phyloP scores from a whole-genome alignment of 805 yeast genomes.

The Cyberlindnera mycetangii region DNA sequence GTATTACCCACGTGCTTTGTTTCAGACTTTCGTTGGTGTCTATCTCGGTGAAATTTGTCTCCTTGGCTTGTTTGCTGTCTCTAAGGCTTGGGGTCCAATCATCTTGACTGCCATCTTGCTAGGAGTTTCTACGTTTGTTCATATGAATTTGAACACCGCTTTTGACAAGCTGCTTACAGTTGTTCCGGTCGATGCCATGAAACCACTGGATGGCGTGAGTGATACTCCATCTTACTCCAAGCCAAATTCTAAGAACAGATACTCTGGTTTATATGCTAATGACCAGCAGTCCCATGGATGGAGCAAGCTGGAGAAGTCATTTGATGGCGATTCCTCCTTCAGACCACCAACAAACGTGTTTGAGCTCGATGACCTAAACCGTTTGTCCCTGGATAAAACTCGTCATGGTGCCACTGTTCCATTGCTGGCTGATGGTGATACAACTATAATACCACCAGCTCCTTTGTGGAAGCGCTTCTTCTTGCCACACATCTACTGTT shows the following conservation, averaged over 20 bases:
- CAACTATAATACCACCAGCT: slow-evolving; percentile 31
- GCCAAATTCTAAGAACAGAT: slow-evolving; percentile 5
- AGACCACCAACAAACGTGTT: slow-evolving; percentile 24
- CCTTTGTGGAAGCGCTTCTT: slow-evolving; percentile 48
- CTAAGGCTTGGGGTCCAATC: slow-evolving; percentile 94
- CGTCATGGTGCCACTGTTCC: slow-evolving; percentile 43
- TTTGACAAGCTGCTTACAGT: slow-evolving; percentile 58
- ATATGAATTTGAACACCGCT: slow-evolving; percentile 59
- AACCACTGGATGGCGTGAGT: slow-evolving; percentile 67
- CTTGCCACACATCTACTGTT: slow-evolving; percentile 51
- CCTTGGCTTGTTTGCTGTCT: slow-evolving; percentile 82
- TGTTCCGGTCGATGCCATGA: slow-evolving; percentile 72
- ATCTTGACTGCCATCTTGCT: slow-evolving; percentile 68
- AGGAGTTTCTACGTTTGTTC: slow-evolving; percentile 65
- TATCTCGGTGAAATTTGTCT: slow-evolving; percentile 86
- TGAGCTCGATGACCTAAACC: slow-evolving; percentile 27
- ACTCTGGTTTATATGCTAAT: slow-evolving; percentile 7
- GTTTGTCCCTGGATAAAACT: slow-evolving; percentile 19
- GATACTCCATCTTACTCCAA: slow-evolving; percentile 53
- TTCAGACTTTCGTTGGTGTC: slow-evolving; percentile 84
- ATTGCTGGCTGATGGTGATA: slow-evolving; percentile 63
- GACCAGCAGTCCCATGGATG: slow-evolving; percentile 1
- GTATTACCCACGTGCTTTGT: slow-evolving; percentile 84
- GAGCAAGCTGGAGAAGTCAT: slow-evolving; percentile 5
- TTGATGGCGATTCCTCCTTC: slow-evolving; percentile 7